Conservation (phyloP, 2,329 filamentous ascomycete species). For the Nemania abortiva region DNA sequence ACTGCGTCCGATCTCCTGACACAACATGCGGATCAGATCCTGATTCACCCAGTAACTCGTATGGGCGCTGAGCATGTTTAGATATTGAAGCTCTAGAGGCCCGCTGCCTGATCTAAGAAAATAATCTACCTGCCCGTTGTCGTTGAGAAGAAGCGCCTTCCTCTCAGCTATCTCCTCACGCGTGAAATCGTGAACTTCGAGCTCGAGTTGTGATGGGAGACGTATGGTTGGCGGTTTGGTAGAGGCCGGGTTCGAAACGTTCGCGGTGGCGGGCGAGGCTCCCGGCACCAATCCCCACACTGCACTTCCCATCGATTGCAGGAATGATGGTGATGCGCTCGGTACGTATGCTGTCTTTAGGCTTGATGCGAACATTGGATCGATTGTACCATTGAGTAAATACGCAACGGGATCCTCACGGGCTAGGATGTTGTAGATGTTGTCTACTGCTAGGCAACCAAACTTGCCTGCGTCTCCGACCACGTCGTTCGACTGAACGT, state of each 20-base stretch:
- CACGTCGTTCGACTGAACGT: constrained; percentile 68
- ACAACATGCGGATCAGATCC: constrained; percentile 92
- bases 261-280: constrained; percentile 50
- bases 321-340: constrained; percentile 73
- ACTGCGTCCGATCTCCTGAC: constrained; percentile 84
- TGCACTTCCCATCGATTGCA: constrained; percentile 72
- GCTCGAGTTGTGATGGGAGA: constrained; percentile 78
- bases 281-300: constrained; percentile 73
- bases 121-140: constrained; percentile 96
- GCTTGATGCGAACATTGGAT: constrained; percentile 80
- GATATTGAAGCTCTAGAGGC: constrained; percentile 91
- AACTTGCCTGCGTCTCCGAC: constrained; percentile 84
- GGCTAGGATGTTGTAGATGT: constrained; percentile 92
- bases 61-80: constrained; percentile 97
- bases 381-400: constrained; percentile 89
- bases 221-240: constrained; percentile 58
- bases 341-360: constrained; percentile 85
- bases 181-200: constrained; percentile 95
- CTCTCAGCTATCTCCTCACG: constrained; percentile 93
- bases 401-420: constrained; percentile 85
- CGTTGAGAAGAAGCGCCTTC: constrained; percentile 87
- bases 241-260: constrained; percentile 47
- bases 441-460: constrained; percentile 93
- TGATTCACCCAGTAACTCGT: constrained; percentile 90
- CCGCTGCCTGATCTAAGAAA: constrained; percentile 86